Base-by-base conservation (phyloP, 441 rosid species). In the Bruguiera hainesii region DNA sequence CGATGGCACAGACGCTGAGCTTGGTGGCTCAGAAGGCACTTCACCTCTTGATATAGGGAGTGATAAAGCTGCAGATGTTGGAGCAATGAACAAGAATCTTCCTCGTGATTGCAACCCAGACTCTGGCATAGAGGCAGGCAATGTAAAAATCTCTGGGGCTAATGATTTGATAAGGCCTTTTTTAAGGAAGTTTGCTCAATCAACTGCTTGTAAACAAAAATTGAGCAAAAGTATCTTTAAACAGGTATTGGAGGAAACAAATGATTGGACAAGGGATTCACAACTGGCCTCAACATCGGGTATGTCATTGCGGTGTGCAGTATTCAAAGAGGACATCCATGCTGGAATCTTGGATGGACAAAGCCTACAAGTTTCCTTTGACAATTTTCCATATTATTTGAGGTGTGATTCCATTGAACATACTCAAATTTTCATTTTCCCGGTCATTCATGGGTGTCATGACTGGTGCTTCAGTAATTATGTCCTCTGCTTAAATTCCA, bases 361-460 rank as follows among this genome's bases (percentile, higher is more conserved):
- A 79, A 77, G 76, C 64, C 70, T 86, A 70, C 77, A 85, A 60
- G 98, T 82, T 71, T 87, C 98, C 67, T 88, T 92, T 61, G 98
- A 88, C 49, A 78, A 83, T 75, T 92, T 92, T 67, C 98, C 98
- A 31, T 92, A 92, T 73, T 92, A 84, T 74, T 78, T 92, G 64
- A 92, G 98, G 98, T 91, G 67, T 49, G 52, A 39, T 56, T 76
- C 42, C 21, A 8, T 16, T 51, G 8, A 13, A 52, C 16, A 33
- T 60, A n/a, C 57, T 61, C 25, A 55, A 2, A 10, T 60, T 56
- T 29, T 63, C 30, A 37, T 31, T 58, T 68, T 64, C 50, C 29
- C 39, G 29, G 28, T 21, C 49, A 31, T 3, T 21, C 42, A 73
- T 57, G 64, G 8, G 18, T 19, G 5, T 66, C 23, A 25, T 25